These are phyloP conservation scores for Dictyostelium capitatum DNA, from an alignment of 78 protist species.

Conservation along the genomic window DNA sequence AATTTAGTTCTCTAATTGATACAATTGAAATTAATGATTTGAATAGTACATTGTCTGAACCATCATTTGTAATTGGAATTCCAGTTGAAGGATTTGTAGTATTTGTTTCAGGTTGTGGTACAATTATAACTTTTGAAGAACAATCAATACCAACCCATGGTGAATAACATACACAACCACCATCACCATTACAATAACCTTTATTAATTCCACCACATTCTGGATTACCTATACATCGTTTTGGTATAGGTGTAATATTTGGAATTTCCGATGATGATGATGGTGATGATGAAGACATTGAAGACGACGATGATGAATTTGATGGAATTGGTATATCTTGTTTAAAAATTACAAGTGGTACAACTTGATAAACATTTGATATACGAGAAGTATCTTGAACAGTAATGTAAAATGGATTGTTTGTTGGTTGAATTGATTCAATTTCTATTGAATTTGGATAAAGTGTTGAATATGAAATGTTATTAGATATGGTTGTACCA, in stretches of 20 bases:
- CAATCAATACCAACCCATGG: slow-evolving; percentile 15
- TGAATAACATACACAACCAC: background rate
- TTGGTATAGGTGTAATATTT: background rate
- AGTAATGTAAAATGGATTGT: too few species aligned
- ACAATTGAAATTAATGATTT: background rate
- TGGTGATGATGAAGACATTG: background rate
- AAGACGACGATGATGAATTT: too few species aligned
- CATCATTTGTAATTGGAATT: background rate
- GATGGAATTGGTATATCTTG: background rate
- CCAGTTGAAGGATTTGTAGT: background rate
- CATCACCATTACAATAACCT: background rate
- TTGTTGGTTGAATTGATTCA: too few species aligned
- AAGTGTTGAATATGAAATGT: too few species aligned
- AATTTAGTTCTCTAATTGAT: background rate
- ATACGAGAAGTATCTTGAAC: too few species aligned
- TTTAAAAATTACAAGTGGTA: background rate
- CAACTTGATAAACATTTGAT: background rate
- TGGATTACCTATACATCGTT: background rate
- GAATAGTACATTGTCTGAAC: background rate
- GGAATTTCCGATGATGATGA: background rate
- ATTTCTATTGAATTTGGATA: too few species aligned
- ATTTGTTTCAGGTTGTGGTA: slow-evolving; percentile 5
- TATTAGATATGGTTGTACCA: too few species aligned
- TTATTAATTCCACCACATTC: background rate
- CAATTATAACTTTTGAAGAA: background rate